Evolutionary conservation across 73 alveolate genomes (phyloP).

Genomic region (Uronychia setigera): DNA sequence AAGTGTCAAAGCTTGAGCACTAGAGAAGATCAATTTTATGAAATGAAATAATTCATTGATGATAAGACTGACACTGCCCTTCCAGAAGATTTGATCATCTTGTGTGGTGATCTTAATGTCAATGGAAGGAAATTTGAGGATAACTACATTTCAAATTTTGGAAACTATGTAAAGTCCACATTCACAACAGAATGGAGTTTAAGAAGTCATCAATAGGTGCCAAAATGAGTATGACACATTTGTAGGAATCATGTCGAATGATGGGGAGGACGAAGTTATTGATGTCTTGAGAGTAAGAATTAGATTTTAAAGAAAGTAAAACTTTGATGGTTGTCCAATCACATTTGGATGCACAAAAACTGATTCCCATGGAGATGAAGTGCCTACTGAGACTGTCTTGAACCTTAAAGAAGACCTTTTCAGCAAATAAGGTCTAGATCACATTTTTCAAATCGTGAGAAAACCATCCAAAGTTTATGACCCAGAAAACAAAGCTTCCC

Average conservation of each 20-base stretch:
- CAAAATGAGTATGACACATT: background rate
- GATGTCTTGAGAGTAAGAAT: background rate
- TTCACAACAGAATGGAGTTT: background rate
- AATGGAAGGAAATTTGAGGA: constrained; percentile 50
- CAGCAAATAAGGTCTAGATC: constrained; percentile 50
- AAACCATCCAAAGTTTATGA: too few relatives aligned
- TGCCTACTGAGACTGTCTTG: constrained; percentile 27
- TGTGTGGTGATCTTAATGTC: constrained; percentile 71
- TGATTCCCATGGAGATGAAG: constrained; percentile 5
- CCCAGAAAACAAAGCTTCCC: too few relatives aligned
- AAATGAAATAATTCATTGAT: constrained; percentile 44
- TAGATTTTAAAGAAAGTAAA: background rate
- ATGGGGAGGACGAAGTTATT: constrained; percentile 19
- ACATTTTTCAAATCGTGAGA: constrained; percentile 27
- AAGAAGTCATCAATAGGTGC: background rate
- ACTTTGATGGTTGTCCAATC: constrained; percentile 1
- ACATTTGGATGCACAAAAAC: background rate
- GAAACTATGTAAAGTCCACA: constrained; percentile 21
- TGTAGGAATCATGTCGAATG: constrained; percentile 19
- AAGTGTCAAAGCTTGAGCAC: constrained; percentile 31
- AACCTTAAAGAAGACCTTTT: constrained; percentile 37
- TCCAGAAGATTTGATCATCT: constrained; percentile 28
- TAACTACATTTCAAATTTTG: background rate
- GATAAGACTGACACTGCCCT: constrained; percentile 14
- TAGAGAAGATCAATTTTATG: constrained; percentile 47